Evolutionary conservation across 2,329 filamentous ascomycete genomes (phyloP), one percentile per base, ranked within the genome.

Genomic region (Aureobasidium vineae): DNA sequence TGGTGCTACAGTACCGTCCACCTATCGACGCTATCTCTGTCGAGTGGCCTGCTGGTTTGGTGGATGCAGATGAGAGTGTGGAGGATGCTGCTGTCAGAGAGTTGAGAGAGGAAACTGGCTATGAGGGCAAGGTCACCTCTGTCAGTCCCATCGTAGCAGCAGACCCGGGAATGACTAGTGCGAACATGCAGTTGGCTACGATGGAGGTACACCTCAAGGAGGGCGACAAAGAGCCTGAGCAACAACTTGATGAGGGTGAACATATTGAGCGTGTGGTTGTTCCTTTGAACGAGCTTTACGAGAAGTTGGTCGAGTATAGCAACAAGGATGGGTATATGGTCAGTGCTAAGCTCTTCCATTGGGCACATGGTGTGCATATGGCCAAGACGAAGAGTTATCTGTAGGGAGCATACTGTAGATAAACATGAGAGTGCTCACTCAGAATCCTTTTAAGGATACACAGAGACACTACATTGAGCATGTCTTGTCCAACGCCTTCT

Each of bases 31-130:
- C 82, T 28, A 77, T 84, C 43, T 83, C 83, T 52, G 84, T 87
- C 50, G 85, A 88, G 71, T 81, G 86, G 13, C 85, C 85, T 0
- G 85, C 85, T 0, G 85, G 85, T 0, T 76, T 87, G 33, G 82
- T 87, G 40, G 85, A 87, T 71, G 81, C 79, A 40, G 80, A 80
- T 19, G 85, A 87, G 72, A 81, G 80, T 1, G 81, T 84, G 1
- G 80, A 82, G 70, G 79, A 84, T 54, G 84, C 84, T 50, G 83
- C 83, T 11, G 76, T 86, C 13, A 78, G 85, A 19, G 85, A 87
- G 74, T 75, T 87, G 50, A 84, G 80, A 68, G 85, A 88, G 74
- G 85, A 87, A 74, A 87, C 85, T 1, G 85, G 85, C n/a, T 87
- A 86, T 72, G 80, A 86, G 70, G 87, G 83, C 52, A 77, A 74